A percentile compares a stretch with the other conserved stretches of the same genome.
Evolutionary conservation across 2,329 filamentous ascomycete species (phyloP).

Genomic region (Ustulina deusta): DNA sequence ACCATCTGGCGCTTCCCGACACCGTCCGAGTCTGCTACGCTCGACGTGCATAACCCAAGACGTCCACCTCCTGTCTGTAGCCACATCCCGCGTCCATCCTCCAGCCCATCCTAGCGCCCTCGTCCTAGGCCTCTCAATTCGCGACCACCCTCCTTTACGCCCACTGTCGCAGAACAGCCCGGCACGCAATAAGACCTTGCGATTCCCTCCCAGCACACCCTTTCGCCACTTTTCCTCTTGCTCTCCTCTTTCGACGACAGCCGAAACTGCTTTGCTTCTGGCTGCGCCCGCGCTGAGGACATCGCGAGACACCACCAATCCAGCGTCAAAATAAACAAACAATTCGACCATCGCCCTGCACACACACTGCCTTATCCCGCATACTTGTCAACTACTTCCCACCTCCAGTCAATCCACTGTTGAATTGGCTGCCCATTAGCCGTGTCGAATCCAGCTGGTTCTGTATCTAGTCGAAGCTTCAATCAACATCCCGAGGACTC

Average conservation of each 20-base stretch:
- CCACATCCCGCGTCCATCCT: conserved; percentile 12
- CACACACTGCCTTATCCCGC: conserved; percentile 16
- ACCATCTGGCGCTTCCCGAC: conserved; percentile 46
- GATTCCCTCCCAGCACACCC: conserved; percentile 46
- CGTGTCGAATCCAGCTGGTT: conserved; percentile 33
- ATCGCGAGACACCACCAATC: conserved; percentile 13
- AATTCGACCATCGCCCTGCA: conserved; percentile 16
- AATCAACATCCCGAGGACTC: conserved; percentile 26
- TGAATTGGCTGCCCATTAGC: conserved; percentile 25
- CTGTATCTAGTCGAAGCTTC: conserved; percentile 27
- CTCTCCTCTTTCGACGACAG: conserved; percentile 41
- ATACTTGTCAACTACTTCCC: conserved; percentile 32
- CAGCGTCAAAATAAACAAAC: conserved; percentile 49
- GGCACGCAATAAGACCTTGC: conserved; percentile 51
- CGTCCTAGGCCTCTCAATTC: conserved; percentile 44
- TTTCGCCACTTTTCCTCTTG: conserved; percentile 50
- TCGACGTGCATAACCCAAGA: conserved; percentile 48
- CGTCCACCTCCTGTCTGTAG: conserved; percentile 41
- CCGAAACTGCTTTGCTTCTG: conserved; percentile 21
- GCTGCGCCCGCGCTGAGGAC: conserved; percentile 18
- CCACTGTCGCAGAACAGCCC: conserved; percentile 15
- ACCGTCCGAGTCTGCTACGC: conserved; percentile 41
- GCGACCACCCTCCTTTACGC: conserved; percentile 48
- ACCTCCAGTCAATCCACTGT: conserved; percentile 36
- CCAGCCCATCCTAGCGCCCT: conserved; percentile 37